Conservation (phyloP, 75 land plant genomes). For the Selaginella tamariscina region DNA sequence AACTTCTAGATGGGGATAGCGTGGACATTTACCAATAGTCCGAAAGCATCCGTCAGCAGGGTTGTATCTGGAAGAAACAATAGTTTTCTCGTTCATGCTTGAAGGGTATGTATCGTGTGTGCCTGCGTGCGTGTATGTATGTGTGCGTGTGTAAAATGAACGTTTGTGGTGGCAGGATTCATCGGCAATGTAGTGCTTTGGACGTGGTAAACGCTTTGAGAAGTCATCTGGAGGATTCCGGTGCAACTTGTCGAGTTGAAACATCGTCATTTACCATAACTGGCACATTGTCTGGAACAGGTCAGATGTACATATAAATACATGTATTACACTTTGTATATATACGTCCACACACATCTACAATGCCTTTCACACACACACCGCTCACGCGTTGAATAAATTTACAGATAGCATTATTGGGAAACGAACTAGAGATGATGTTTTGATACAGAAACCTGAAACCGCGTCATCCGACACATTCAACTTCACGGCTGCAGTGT, state of each 20-base stretch:
- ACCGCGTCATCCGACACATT: too few relatives aligned
- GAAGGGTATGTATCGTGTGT: conserved; percentile 31
- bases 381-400: not conserved
- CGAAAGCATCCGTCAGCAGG: conserved; percentile 16
- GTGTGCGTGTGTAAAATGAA: not conserved
- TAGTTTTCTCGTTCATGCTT: conserved; percentile 52
- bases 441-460: not conserved
- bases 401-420: not conserved
- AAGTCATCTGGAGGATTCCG: conserved; percentile 28
- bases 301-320: too few relatives aligned
- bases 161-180: conserved; percentile 15
- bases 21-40: conserved; percentile 64
- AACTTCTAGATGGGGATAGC: conserved; percentile 94
- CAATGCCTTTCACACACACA: too few relatives aligned
- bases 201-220: conserved; percentile 47
- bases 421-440: not conserved
- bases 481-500: not conserved
- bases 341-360: too few relatives aligned
- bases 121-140: not conserved
- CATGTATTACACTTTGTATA: too few relatives aligned
- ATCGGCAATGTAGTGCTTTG: conserved; percentile 42
- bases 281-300: not conserved
- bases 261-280: conserved; percentile 37
- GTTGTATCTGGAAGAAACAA: conserved; percentile 25
- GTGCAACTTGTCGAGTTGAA: conserved; percentile 45